Evolutionary conservation across 495 filamentous ascomycete species (phyloP).

Genomic region (Daldinia caldariorum): DNA sequence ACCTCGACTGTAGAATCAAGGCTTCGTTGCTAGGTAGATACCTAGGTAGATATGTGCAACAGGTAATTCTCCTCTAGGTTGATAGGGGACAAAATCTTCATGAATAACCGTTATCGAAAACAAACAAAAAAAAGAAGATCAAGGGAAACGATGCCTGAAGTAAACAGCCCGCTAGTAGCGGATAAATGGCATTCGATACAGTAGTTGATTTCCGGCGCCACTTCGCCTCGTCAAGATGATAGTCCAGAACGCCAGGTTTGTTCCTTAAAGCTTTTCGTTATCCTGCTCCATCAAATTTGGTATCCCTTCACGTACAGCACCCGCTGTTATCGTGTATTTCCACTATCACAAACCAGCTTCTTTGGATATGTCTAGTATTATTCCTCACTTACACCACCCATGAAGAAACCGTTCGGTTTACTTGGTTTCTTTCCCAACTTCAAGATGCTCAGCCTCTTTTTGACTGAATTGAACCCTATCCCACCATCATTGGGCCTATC

Average conservation of each 20-base stretch:
- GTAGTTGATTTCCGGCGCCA: constrained; percentile 17
- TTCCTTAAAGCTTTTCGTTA: constrained; percentile 38
- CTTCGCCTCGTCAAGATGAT: constrained; percentile 31
- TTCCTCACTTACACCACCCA: constrained; percentile 61
- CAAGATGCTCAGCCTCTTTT: constrained; percentile 75
- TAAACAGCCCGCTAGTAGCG: constrained; percentile 15
- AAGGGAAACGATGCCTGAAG: constrained; percentile 18
- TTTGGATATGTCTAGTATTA: constrained; percentile 27
- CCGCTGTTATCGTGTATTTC: constrained; percentile 17
- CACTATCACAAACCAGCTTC: constrained; percentile 13
- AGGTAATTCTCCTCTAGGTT: constrained; percentile 2
- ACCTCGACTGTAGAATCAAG: constrained; percentile 18
- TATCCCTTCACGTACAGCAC: constrained; percentile 19
- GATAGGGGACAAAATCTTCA: constrained; percentile 20
- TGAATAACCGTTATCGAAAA: constrained; percentile 19
- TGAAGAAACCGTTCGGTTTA: constrained; percentile 59
- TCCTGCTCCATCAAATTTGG: constrained; percentile 38
- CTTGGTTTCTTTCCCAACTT: constrained; percentile 73
- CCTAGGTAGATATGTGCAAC: constrained; percentile 24
- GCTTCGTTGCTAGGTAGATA: constrained; percentile 31
- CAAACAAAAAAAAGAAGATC: neutral
- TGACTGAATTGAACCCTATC: constrained; percentile 65
- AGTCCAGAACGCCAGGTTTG: constrained; percentile 41
- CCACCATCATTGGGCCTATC: constrained; percentile 42
- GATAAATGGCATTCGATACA: constrained; percentile 34